phyloP scores from a whole-genome alignment of 1,139 yeast genomes.

The Sugiyamaella paludigena region DNA sequence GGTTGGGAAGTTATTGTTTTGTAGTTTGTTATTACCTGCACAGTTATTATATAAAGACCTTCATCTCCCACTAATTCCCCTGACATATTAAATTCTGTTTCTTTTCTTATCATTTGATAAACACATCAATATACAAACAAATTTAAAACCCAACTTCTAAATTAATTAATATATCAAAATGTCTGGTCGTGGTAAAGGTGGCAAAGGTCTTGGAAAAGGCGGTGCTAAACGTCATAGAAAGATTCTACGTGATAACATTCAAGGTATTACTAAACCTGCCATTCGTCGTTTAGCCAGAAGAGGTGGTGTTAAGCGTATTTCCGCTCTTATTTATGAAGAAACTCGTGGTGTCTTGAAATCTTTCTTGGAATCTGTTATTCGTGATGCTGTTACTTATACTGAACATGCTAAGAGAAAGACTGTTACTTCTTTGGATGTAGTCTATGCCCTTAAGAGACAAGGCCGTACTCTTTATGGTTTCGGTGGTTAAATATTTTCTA shows the following conservation, averaged over 20 bases:
- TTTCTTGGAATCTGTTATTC: constrained; percentile 94
- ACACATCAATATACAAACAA: not conserved
- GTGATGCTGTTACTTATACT: constrained; percentile 98
- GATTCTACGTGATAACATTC: constrained; percentile 98
- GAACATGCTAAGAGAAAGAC: constrained; percentile 99
- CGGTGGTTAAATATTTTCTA: constrained; percentile 71
- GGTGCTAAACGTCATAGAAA: constrained; percentile 99
- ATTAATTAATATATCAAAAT: constrained; percentile 44
- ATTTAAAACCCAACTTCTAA: constrained; percentile 1
- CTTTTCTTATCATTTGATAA: constrained; percentile 2
- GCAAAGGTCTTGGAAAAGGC: constrained; percentile 98
- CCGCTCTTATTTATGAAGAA: constrained; percentile 98
- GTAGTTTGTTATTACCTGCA: no score
- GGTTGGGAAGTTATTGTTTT: no score
- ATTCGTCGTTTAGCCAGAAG: constrained; percentile 99
- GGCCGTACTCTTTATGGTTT: constrained; percentile 99
- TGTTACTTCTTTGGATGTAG: constrained; percentile 97
- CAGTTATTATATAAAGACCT: no score
- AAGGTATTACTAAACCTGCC: constrained; percentile 99
- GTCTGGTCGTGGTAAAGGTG: constrained; percentile 99
- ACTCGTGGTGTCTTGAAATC: constrained; percentile 96
- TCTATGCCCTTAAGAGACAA: constrained; percentile 99
- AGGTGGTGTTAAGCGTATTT: constrained; percentile 99
- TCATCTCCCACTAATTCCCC: not conserved
- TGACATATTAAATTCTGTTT: not conserved